These are phyloP conservation scores for Picochlorum sp. DNA, from an alignment of 139 green algal genomes.

Conservation along the genomic window DNA sequence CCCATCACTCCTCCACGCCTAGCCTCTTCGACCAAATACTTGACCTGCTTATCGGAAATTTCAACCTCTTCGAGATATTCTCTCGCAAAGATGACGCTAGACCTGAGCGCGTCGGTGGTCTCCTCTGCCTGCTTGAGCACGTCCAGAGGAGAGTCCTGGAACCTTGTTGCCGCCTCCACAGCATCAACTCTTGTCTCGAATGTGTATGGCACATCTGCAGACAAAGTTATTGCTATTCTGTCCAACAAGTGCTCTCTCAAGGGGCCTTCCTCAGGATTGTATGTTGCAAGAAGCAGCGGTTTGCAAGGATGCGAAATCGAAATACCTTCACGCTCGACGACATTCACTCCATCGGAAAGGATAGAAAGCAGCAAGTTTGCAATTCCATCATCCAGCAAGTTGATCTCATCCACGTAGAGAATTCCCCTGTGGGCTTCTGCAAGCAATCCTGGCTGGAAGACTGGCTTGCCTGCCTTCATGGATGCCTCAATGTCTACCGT, in stretches of 20 bases:
- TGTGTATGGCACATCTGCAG: conserved; percentile 62
- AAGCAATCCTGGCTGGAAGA: conserved; percentile 97
- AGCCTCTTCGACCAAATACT: conserved; percentile 91
- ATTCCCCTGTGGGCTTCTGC: conserved; percentile 91
- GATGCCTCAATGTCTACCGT: conserved; percentile 98
- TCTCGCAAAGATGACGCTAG: conserved; percentile 87
- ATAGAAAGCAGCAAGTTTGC: conserved; percentile 96
- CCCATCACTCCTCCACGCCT: conserved; percentile 69
- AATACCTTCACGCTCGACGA: conserved; percentile 96
- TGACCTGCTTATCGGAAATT: conserved; percentile 82
- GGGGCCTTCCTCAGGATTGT: conserved; percentile 94
- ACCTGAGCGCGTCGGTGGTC: conserved; percentile 71
- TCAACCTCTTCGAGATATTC: conserved; percentile 92
- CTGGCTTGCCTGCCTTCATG: conserved; percentile 89
- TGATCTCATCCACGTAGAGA: conserved; percentile 92
- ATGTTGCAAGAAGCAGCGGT: conserved; percentile 95
- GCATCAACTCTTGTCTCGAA: conserved; percentile 75
- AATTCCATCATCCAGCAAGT: conserved; percentile 97
- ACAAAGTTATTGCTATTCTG: conserved; percentile 90
- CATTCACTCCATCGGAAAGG: conserved; percentile 87
- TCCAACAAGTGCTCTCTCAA: conserved; percentile 97
- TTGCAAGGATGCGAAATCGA: conserved; percentile 89
- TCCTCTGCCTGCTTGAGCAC: conserved; percentile 67
- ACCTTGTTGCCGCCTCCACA: conserved; percentile 59
- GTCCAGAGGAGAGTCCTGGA: conserved; percentile 40